Conservation (phyloP, 78 protist genomes). For the Dictyostelium citrinum region DNA sequence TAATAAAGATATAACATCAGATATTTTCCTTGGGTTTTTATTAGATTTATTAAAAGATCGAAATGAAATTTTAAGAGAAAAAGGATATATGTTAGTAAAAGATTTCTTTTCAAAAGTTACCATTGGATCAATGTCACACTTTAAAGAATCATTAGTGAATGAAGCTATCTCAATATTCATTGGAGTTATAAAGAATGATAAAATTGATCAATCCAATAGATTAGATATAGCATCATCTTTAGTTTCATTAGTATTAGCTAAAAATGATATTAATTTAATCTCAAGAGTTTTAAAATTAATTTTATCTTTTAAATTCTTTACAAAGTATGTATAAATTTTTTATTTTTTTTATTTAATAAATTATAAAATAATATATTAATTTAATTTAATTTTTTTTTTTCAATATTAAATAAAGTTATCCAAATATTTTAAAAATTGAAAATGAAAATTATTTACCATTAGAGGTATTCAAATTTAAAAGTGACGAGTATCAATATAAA, state of each 20-base stretch:
- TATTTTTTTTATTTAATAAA: neutral
- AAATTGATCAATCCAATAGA: neutral
- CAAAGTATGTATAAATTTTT: neutral
- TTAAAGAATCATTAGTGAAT: neutral
- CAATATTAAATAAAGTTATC: conserved; percentile 23
- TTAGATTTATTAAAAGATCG: conserved; percentile 35
- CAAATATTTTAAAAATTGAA: conserved; percentile 11
- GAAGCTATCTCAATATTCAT: neutral
- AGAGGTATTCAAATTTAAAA: neutral
- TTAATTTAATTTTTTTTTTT: neutral
- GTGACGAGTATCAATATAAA: neutral
- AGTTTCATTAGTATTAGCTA: conserved; percentile 27
- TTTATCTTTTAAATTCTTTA: neutral
- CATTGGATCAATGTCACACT: neutral
- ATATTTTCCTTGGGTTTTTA: conserved; percentile 18
- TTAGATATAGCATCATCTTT: conserved; percentile 15
- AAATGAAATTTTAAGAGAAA: neutral
- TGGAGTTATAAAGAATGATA: neutral
- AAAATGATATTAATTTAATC: conserved; percentile 17
- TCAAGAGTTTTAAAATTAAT: conserved; percentile 21
- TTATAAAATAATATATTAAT: neutral
- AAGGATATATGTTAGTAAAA: conserved; percentile 3
- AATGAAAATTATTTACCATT: conserved; percentile 33
- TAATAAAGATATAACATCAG: conserved; percentile 11
- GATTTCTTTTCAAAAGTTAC: conserved; percentile 6